Evolutionary conservation across 495 filamentous ascomycete species (phyloP), one percentile per base, ranked within the genome.

Genomic region (Hypoxylon fragiforme): DNA sequence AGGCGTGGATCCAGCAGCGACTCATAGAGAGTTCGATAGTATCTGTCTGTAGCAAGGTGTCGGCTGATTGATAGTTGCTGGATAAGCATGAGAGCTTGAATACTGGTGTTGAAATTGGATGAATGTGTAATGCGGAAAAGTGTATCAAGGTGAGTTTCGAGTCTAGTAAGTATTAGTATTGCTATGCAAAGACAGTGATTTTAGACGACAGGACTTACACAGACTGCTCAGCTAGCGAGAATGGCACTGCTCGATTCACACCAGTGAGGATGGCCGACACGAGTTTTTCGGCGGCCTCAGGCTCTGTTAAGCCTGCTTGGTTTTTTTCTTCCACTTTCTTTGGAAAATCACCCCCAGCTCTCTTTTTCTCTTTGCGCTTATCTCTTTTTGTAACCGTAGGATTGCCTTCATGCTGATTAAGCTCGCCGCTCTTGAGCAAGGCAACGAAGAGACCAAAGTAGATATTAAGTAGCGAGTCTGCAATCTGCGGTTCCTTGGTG

Each of bases 91-190:
- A 98, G 75, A 26, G 94, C 94, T 69, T 97, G 94, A 21, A 98
- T 89, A 65, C 90, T 92, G 6, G 95, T 98, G 74, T 97, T 97
- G 77, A 98, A 97, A 67, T 97, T 98, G 9, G 94, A 90, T 0
- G 94, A 97, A 69, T 98, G 92, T 0, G 94, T 95, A 56, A 98
- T 92, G 58, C 83, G 81, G 78, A 97, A 98, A 22, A 98, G 76
- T 2, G 91, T 95, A 65, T 97, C 89, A 50, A 97, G 81, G 55
- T 97, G 92, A 50, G 86, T 86, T 55, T 92, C 88, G 48, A 97
- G 80, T 22, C 81, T 83, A 44, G n/a, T 12, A 64, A 15, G 37
- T 48, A 31, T 44, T 59, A 57, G 69, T 38, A 67, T 71, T 54
- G 61, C 46, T 37, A 6, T 6, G 45, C 15, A 28, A 9, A 9